These are phyloP conservation scores for Exidia glandulosa DNA, from an alignment of 768 basidiomycete species.

Conservation along the genomic window DNA sequence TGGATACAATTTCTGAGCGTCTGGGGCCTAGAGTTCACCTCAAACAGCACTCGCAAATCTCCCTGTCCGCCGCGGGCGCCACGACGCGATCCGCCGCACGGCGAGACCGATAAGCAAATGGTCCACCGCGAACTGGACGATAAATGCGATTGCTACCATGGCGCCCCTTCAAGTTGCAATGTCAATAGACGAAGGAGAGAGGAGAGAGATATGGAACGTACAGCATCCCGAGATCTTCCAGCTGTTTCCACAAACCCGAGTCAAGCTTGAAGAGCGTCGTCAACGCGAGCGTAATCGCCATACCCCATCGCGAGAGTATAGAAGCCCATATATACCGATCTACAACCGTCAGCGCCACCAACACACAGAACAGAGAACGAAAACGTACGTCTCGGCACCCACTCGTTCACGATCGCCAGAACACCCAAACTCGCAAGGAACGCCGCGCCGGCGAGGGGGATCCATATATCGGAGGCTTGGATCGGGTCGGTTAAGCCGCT, in stretches of 20 bases:
- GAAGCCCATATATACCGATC: background rate
- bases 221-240: background rate
- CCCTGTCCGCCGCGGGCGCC: too few relatives aligned
- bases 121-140: background rate
- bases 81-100: background rate
- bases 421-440: background rate
- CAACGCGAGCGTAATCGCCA: background rate
- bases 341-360: background rate
- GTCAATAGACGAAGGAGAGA: too few relatives aligned
- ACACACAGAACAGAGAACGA: background rate
- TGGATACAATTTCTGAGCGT: too few relatives aligned
- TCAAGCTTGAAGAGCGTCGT: background rate
- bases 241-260: background rate
- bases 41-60: too few relatives aligned
- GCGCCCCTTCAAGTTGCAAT: too few relatives aligned
- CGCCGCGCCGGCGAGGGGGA: background rate
- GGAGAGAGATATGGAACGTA: background rate
- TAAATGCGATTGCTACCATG: background rate
- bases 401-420: background rate
- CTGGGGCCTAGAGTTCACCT: too few relatives aligned
- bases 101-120: background rate
- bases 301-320: background rate
- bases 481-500: background rate
- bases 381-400: background rate
- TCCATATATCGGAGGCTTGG: background rate